Conservation (phyloP, 1,139 yeast species). For the Tardiomyces blankii region DNA sequence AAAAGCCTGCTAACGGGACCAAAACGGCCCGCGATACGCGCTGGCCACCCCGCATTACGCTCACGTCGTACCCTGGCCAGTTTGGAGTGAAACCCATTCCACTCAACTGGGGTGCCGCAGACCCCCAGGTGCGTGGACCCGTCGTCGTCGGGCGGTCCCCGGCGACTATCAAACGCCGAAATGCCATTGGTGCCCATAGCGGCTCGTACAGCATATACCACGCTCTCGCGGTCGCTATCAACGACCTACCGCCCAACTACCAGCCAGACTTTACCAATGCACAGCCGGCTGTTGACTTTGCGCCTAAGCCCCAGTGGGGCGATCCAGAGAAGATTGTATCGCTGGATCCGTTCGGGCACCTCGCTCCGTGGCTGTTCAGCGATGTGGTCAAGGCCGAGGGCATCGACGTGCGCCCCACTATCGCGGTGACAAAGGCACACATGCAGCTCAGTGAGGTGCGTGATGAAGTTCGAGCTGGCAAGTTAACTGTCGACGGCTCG, state of each 20-base stretch:
- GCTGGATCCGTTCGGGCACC: constrained; percentile 51
- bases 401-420: constrained; percentile 48
- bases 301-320: constrained; percentile 44
- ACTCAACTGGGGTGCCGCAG: constrained; percentile 39
- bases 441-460: constrained; percentile 45
- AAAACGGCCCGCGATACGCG: constrained; percentile 1
- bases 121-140: constrained; percentile 43
- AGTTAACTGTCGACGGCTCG: constrained; percentile 43
- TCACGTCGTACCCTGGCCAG: constrained; percentile 44
- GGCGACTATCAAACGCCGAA: constrained; percentile 27
- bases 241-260: constrained; percentile 39
- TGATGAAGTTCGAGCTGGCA: constrained; percentile 41
- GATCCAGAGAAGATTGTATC: constrained; percentile 45
- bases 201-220: constrained; percentile 52
- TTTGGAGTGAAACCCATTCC: constrained; percentile 36
- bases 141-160: constrained; percentile 38
- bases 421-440: constrained; percentile 52
- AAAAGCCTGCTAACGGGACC: neutral
- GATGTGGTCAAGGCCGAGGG: constrained; percentile 32
- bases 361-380: constrained; percentile 45
- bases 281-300: constrained; percentile 46
- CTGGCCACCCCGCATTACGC: constrained; percentile 27
- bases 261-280: constrained; percentile 50
- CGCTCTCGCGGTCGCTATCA: constrained; percentile 47
- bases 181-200: constrained; percentile 51